phyloP scores from a whole-genome alignment of 2,329 filamentous ascomycete genomes.

The Elsinoe australis region DNA sequence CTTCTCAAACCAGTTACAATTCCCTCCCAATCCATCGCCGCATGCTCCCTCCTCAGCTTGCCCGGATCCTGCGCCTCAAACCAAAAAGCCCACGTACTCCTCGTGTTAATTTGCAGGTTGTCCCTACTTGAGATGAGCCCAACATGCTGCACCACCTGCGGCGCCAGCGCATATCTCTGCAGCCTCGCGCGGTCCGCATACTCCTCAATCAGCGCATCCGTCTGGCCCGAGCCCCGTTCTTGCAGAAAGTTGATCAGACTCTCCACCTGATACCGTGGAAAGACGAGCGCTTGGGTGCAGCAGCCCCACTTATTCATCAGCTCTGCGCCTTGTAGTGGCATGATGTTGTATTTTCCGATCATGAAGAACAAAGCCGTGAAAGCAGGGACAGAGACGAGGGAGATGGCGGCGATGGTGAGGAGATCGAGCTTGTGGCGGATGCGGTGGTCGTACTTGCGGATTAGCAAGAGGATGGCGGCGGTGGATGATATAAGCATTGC shows the following conservation, averaged over 20 bases:
- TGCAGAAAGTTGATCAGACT: slow-evolving; percentile 18
- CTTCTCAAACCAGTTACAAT: background rate
- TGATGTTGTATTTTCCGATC: slow-evolving; percentile 20
- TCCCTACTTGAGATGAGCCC: slow-evolving; percentile 20
- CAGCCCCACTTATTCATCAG: slow-evolving; percentile 26
- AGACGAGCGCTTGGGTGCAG: slow-evolving; percentile 32
- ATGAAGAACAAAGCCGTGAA: slow-evolving; percentile 21
- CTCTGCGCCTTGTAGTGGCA: slow-evolving; percentile 18
- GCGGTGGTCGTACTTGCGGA: background rate
- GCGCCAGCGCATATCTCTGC: slow-evolving; percentile 19
- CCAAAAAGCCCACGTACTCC: slow-evolving; percentile 21
- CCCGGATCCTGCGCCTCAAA: slow-evolving; percentile 18
- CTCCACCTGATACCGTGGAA: slow-evolving; percentile 22
- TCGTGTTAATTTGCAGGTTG: slow-evolving; percentile 20
- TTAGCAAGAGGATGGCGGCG: slow-evolving; percentile 6
- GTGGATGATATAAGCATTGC: slow-evolving; percentile 16
- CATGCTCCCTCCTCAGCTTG: slow-evolving; percentile 14
- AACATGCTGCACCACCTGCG: slow-evolving; percentile 23
- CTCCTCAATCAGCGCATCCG: slow-evolving; percentile 22
- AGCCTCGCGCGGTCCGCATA: slow-evolving; percentile 17
- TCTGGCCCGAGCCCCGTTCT: slow-evolving; percentile 21
- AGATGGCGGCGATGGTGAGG: slow-evolving; percentile 6
- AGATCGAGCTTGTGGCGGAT: slow-evolving; percentile 16
- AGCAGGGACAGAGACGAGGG: slow-evolving; percentile 18
- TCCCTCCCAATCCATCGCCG: background rate